Percentiles rank a stretch among this genome's conserved stretches.
Evolutionary conservation across 2,329 filamentous ascomycete genomes (phyloP).

Genomic region (Colletotrichum sidae): DNA sequence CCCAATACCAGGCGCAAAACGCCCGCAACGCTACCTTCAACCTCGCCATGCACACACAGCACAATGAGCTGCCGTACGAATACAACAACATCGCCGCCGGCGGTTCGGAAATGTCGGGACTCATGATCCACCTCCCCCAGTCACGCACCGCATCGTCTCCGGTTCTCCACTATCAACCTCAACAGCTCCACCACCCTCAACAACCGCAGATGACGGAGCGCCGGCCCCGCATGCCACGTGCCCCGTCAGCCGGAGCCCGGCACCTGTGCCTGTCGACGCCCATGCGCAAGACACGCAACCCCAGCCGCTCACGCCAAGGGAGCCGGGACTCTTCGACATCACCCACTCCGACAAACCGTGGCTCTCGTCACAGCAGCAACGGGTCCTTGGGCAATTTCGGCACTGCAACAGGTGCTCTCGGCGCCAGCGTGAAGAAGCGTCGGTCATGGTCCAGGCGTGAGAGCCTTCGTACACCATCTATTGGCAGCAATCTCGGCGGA

Average conservation of each 20-base stretch:
- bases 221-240: constrained; percentile 60
- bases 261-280: constrained; percentile 55
- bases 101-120: constrained; percentile 48
- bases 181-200: constrained; percentile 38
- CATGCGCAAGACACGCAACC: constrained; percentile 56
- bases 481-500: constrained; percentile 41
- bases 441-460: constrained; percentile 48
- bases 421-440: constrained; percentile 52
- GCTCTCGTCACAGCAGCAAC: constrained; percentile 54
- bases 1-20: constrained; percentile 47
- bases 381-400: constrained; percentile 46
- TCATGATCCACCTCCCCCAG: constrained; percentile 68
- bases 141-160: constrained; percentile 52
- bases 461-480: constrained; percentile 43
- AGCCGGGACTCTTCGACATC: constrained; percentile 45
- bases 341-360: constrained; percentile 48
- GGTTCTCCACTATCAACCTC: constrained; percentile 44
- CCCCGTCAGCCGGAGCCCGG: constrained; percentile 65
- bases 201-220: constrained; percentile 46
- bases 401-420: constrained; percentile 51
- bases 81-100: constrained; percentile 48
- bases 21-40: constrained; percentile 50
- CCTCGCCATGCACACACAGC: constrained; percentile 54
- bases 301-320: constrained; percentile 43
- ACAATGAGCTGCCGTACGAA: constrained; percentile 54